Base-by-base conservation (phyloP, 2,329 filamentous ascomycete genomes). In the Alternaria atra region DNA sequence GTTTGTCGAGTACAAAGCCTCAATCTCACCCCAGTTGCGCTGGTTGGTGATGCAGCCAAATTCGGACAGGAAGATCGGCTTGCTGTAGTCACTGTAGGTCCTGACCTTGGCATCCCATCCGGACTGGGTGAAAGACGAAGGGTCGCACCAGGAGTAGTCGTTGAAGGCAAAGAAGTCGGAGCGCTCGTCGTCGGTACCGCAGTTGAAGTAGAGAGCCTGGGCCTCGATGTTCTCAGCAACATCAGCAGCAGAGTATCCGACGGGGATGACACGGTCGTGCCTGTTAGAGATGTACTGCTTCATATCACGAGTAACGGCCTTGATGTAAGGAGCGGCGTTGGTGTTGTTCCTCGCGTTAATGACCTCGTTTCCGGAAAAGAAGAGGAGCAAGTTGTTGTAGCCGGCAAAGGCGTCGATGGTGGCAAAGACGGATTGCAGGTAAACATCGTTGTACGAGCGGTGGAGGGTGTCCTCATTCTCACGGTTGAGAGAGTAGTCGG, bases 201-300 rank as follows among this genome's bases (percentile, higher is more conserved):
- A 97, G 87, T 97, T 97, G 88, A 97, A 93, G 86, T 96, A 97
- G 52, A 90, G 77, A 37, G 93, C 93, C 74, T 93, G 92, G 82
- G 97, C 87, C 82, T 91, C 88, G 71, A 93, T 91, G 84, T 96
- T 97, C 77, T 89, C 85, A 53, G 91, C 85, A 51, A 97, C 91
- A 80, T 97, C 93, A 58, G 93, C 94, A 60, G 91, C 91, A 3
- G 90, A 93, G 84, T 94, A 94, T 50, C 91, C 91, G 55, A 93
- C 90, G 13, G 91, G 91, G 64, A 94, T 92, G 52, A 79, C 62
- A 65, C 91, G 89, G 71, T 86, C 82, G 61, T 86, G 81, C 73
- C 90, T 86, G 76, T 89, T 90, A 78, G 87, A 85, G 80, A 93
- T 89, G 83, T 93, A 94, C 79, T 89, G 89, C 84, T 92, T 93